Conservation (phyloP, 192 early-diverging fungal genomes). For the Linderina pennispora region DNA sequence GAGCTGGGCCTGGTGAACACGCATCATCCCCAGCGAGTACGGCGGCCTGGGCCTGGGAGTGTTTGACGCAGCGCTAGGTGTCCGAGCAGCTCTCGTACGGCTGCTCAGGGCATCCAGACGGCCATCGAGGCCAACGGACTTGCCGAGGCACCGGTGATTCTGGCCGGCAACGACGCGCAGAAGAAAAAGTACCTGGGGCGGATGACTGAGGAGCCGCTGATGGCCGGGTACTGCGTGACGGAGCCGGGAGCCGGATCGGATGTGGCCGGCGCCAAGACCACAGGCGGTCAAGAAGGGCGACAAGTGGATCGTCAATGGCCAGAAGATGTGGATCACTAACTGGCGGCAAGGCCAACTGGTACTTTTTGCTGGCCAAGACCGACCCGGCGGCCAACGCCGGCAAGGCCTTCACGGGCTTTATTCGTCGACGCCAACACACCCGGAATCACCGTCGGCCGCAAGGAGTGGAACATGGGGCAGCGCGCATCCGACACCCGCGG, state of each 20-base stretch:
- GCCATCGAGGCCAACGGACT: conserved; percentile 96
- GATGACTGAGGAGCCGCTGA: conserved; percentile 93
- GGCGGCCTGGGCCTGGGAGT: conserved; percentile 88
- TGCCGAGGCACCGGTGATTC: conserved; percentile 84
- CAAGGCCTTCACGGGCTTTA: conserved; percentile 92
- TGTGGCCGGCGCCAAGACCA: conserved; percentile 64
- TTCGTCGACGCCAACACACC: conserved; percentile 86
- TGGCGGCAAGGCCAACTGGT: conserved; percentile 95
- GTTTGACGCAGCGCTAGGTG: conserved; percentile 77
- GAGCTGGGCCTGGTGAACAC: conserved; percentile 90
- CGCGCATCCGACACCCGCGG: conserved; percentile 88
- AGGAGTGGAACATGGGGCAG: conserved; percentile 98
- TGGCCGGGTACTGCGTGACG: conserved; percentile 90
- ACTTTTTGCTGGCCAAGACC: conserved; percentile 89
- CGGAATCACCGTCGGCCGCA: conserved; percentile 87
- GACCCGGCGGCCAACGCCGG: conserved; percentile 72
- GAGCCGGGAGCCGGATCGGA: conserved; percentile 76
- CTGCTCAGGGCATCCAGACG: conserved; percentile 92
- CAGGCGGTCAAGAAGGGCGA: conserved; percentile 71
- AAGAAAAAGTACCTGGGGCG: conserved; percentile 97
- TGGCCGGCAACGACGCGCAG: conserved; percentile 81
- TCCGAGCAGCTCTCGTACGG: conserved; percentile 92
- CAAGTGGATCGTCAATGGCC: conserved; percentile 76
- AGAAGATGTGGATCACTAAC: conserved; percentile 99
- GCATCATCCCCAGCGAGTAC: conserved; percentile 77